These are phyloP conservation scores for Colletotrichum godetiae DNA, from an alignment of 2,329 filamentous ascomycete genomes.

Conservation along the genomic window DNA sequence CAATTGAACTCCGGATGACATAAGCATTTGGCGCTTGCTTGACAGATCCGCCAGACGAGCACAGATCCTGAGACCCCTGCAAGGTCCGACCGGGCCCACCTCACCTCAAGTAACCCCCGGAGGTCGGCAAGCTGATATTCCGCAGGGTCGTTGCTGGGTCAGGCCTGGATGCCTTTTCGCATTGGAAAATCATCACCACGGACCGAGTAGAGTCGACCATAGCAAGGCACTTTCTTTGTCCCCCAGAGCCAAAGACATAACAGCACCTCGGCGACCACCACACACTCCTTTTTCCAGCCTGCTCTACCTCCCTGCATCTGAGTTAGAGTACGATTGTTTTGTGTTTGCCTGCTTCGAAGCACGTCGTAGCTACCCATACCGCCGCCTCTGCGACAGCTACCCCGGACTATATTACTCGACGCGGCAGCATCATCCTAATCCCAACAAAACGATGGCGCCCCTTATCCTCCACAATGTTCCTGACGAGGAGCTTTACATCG, in stretches of 20 bases:
- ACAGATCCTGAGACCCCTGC: neutral
- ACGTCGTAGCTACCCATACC: neutral
- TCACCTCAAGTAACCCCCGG: neutral
- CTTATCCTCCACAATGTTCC: slow-evolving; percentile 76
- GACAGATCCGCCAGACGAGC: too few relatives aligned
- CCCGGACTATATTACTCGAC: neutral
- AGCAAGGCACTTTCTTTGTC: slow-evolving; percentile 11
- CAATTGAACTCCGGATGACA: too few relatives aligned
- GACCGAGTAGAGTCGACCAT: neutral
- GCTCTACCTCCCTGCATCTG: neutral
- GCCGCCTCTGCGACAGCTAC: slow-evolving; percentile 1
- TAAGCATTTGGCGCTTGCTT: too few relatives aligned
- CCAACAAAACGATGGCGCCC: slow-evolving; percentile 63
- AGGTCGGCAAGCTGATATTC: slow-evolving; percentile 5
- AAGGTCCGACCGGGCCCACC: neutral
- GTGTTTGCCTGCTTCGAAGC: neutral
- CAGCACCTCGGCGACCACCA: slow-evolving; percentile 22
- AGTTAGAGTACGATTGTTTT: neutral
- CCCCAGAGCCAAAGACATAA: slow-evolving; percentile 21
- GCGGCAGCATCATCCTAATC: slow-evolving; percentile 44
- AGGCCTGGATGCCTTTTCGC: slow-evolving; percentile 26
- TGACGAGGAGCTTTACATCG: slow-evolving; percentile 74
- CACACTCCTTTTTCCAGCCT: neutral
- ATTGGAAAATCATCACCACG: slow-evolving; percentile 28
- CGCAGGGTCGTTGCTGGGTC: slow-evolving; percentile 24